Evolutionary conservation across 2,329 filamentous ascomycete species (phyloP).

Genomic region (Aureobasidium subglaciale): DNA sequence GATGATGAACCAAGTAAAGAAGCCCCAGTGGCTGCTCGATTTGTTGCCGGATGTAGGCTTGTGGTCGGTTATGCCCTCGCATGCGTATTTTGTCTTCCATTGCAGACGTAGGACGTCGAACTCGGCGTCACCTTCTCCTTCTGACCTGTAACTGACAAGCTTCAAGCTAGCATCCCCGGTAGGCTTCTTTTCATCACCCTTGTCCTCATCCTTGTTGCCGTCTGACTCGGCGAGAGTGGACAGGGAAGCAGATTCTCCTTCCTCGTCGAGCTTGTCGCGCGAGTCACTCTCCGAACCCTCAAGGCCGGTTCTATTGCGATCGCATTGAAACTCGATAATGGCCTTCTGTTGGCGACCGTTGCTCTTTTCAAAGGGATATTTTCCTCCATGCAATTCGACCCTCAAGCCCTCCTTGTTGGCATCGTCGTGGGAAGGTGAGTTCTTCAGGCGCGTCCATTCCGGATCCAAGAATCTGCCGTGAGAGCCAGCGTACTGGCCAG

Average conservation of each 20-base stretch:
- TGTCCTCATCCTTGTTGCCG: conserved; percentile 24
- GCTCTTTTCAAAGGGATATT: conserved; percentile 43
- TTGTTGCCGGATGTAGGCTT: conserved; percentile 13
- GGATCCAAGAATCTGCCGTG: conserved; percentile 58
- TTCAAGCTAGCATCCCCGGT: conserved; percentile 57
- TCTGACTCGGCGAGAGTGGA: conserved; percentile 27
- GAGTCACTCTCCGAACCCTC: conserved; percentile 59
- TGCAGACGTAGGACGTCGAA: conserved; percentile 63
- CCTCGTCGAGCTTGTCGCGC: conserved; percentile 47
- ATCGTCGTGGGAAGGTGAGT: conserved; percentile 57
- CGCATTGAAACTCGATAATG: conserved; percentile 79
- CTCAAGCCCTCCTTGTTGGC: conserved; percentile 63
- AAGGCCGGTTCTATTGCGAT: conserved; percentile 61
- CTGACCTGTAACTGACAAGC: conserved; percentile 64
- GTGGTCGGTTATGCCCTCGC: conserved; percentile 48
- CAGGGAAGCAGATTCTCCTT: conserved; percentile 46
- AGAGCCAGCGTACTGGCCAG: conserved; percentile 57
- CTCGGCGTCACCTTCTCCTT: conserved; percentile 48
- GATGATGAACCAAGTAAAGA: conserved; percentile 95
- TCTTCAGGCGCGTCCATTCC: conserved; percentile 58
- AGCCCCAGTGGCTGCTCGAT: conserved; percentile 59
- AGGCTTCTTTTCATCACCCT: conserved; percentile 28
- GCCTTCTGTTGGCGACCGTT: conserved; percentile 58
- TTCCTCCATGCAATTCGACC: conserved; percentile 57
- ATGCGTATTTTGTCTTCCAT: conserved; percentile 85